Evolutionary conservation across 441 rosid genomes (phyloP).

Genomic region (Brassica hybrid): DNA sequence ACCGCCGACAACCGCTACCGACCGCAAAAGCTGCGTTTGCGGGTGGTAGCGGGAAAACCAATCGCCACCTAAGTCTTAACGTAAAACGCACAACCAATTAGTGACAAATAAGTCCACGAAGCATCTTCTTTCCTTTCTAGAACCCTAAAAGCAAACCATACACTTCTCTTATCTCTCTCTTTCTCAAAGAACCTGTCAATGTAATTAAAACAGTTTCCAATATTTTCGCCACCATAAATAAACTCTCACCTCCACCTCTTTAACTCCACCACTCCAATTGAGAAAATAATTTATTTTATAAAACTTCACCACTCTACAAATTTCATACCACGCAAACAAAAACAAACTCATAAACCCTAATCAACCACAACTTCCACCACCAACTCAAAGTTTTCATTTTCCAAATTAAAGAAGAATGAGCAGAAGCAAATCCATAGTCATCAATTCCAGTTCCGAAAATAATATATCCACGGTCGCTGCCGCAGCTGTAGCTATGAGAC

Average conservation of each 20-base stretch:
- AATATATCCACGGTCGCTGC: slow-evolving; percentile 2
- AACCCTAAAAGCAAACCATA: slow-evolving; percentile 35
- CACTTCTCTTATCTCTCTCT: slow-evolving; percentile 5
- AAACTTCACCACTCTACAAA: slow-evolving; percentile 24
- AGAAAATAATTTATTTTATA: not conserved
- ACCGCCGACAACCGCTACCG: too few species aligned
- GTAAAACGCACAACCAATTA: slow-evolving; percentile 29
- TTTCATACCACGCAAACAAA: not conserved
- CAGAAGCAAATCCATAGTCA: slow-evolving; percentile 44
- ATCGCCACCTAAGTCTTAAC: too few species aligned
- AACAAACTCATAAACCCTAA: not conserved
- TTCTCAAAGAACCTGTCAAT: slow-evolving; percentile 32
- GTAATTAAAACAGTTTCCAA: slow-evolving; percentile 35
- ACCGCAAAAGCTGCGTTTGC: too few species aligned
- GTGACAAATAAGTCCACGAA: slow-evolving; percentile 38
- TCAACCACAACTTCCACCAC: slow-evolving; percentile 19
- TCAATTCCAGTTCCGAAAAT: slow-evolving; percentile 24
- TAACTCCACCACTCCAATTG: slow-evolving; percentile 1
- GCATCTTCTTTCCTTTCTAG: slow-evolving; percentile 42
- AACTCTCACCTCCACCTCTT: slow-evolving; percentile 29
- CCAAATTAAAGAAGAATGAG: slow-evolving; percentile 36
- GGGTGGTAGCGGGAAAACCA: too few species aligned
- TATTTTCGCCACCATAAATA: slow-evolving; percentile 38
- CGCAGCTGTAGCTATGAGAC: slow-evolving; percentile 23
- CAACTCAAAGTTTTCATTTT: slow-evolving; percentile 4